A percentile compares a stretch with the other conserved stretches of the same genome.
phyloP scores from a whole-genome alignment of 2,329 filamentous ascomycete genomes.

The Aspergillus tamarii region DNA sequence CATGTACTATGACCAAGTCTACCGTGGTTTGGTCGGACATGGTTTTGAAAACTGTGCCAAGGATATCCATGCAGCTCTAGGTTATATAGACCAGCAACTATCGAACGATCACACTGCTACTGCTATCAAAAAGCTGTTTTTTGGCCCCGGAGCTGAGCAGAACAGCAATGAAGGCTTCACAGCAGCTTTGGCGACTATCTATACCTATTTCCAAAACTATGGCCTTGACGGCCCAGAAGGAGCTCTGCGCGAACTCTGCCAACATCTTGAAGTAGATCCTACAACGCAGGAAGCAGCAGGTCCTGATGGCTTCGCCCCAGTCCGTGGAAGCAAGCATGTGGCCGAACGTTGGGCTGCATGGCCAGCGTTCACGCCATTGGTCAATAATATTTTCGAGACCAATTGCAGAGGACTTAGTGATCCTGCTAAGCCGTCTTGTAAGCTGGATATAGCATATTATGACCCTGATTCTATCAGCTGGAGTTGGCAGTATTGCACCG shows the following conservation, averaged over 20 bases:
- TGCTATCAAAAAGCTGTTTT: constrained; percentile 52
- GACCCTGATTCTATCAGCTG: constrained; percentile 48
- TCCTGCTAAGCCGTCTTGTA: constrained; percentile 36
- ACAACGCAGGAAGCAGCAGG: constrained; percentile 39
- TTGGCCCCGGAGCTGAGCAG: constrained; percentile 50
- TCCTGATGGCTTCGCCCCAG: constrained; percentile 45
- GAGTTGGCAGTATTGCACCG: constrained; percentile 58
- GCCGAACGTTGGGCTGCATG: constrained; percentile 48
- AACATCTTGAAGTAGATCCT: constrained; percentile 50
- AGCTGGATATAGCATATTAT: constrained; percentile 38
- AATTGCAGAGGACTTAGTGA: constrained; percentile 42
- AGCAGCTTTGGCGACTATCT: constrained; percentile 45
- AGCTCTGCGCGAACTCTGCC: constrained; percentile 48
- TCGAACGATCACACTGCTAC: constrained; percentile 38
- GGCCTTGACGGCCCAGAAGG: constrained; percentile 44
- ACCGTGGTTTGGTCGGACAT: constrained; percentile 52
- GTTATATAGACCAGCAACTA: constrained; percentile 54
- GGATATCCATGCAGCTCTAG: constrained; percentile 53
- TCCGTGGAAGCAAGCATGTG: constrained; percentile 45
- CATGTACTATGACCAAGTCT: constrained; percentile 56
- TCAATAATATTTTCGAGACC: constrained; percentile 45
- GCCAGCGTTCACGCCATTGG: constrained; percentile 38
- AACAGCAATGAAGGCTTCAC: constrained; percentile 54
- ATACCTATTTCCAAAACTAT: constrained; percentile 49
- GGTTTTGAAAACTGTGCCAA: constrained; percentile 55